These are phyloP conservation scores for Mucor circinelloides DNA, from an alignment of 371 early-diverging fungal genomes.

Conservation along the genomic window DNA sequence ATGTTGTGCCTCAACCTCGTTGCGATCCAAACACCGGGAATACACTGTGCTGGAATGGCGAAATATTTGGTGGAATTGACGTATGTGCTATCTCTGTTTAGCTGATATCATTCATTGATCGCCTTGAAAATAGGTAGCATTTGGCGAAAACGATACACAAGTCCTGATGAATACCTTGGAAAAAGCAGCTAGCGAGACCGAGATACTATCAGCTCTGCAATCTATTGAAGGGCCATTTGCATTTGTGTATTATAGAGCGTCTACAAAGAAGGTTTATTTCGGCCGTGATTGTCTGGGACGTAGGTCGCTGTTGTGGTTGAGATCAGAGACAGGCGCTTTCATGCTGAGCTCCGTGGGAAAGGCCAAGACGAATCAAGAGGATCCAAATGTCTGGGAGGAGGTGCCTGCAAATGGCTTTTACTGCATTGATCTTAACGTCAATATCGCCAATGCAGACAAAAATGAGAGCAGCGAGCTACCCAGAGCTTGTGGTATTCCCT, in stretches of 20 bases:
- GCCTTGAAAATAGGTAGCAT: constrained; percentile 21
- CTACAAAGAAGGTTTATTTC: constrained; percentile 66
- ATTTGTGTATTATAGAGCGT: constrained; percentile 67
- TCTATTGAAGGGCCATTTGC: constrained; percentile 79
- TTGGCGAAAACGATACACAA: constrained; percentile 58
- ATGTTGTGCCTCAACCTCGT: constrained; percentile 72
- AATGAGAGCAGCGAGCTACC: background rate
- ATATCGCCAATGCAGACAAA: background rate
- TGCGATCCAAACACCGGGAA: constrained; percentile 44
- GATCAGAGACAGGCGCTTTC: constrained; percentile 30
- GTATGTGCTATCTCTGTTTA: constrained; percentile 26
- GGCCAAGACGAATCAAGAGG: constrained; percentile 2
- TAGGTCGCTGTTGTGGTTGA: constrained; percentile 74
- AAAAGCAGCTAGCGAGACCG: constrained; percentile 8
- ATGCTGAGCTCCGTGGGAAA: constrained; percentile 61
- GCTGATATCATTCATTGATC: background rate
- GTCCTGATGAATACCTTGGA: constrained; percentile 51
- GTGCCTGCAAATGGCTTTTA: constrained; percentile 76
- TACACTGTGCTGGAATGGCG: constrained; percentile 83
- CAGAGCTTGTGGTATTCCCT: background rate
- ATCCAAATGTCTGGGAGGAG: constrained; percentile 57
- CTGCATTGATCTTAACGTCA: constrained; percentile 41
- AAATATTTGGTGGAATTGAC: constrained; percentile 74
- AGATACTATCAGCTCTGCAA: constrained; percentile 48
- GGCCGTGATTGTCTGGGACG: constrained; percentile 86